A percentile compares a stretch with the other conserved stretches of the same genome.
Conservation (phyloP, 805 yeast species). For the Teunomyces funiuensis region DNA sequence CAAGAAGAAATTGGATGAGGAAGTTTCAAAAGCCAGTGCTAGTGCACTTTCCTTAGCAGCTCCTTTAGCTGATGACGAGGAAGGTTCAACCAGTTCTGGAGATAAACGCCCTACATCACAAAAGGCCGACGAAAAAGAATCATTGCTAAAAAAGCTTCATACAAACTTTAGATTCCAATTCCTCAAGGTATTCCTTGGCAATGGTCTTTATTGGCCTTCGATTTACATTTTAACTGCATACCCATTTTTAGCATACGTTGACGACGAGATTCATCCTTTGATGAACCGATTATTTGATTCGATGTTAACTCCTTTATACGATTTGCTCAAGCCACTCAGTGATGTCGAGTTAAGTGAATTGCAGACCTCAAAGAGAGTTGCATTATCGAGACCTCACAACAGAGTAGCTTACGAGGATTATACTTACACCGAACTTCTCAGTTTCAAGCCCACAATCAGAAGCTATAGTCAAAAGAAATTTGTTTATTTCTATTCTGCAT, state of each 20-base stretch:
- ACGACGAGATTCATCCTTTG: constrained; percentile 46
- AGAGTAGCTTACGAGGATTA: constrained; percentile 28
- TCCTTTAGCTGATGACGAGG: constrained; percentile 67
- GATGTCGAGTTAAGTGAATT: constrained; percentile 20
- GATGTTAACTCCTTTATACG: constrained; percentile 50
- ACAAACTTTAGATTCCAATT: constrained; percentile 36
- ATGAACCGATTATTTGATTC: constrained; percentile 50
- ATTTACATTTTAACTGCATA: constrained; percentile 56
- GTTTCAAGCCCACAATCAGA: constrained; percentile 32
- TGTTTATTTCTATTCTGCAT: constrained; percentile 46
- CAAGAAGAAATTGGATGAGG: constrained; percentile 49
- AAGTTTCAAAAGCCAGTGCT: constrained; percentile 60
- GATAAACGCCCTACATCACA: not conserved
- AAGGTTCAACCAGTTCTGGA: not conserved
- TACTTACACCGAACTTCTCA: constrained; percentile 17
- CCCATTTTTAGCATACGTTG: constrained; percentile 60
- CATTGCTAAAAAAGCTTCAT: constrained; percentile 11
- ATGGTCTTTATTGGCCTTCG: constrained; percentile 64
- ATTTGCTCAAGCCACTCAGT: constrained; percentile 19
- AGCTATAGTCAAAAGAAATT: constrained; percentile 24
- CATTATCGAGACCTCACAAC: constrained; percentile 26
- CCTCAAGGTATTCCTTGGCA: constrained; percentile 51
- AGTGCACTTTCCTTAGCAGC: constrained; percentile 88
- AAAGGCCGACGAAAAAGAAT: constrained; percentile 12
- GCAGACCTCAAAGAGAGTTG: constrained; percentile 20